Base-by-base conservation (phyloP, 768 basidiomycete genomes). In the Lactifluus piperatus region DNA sequence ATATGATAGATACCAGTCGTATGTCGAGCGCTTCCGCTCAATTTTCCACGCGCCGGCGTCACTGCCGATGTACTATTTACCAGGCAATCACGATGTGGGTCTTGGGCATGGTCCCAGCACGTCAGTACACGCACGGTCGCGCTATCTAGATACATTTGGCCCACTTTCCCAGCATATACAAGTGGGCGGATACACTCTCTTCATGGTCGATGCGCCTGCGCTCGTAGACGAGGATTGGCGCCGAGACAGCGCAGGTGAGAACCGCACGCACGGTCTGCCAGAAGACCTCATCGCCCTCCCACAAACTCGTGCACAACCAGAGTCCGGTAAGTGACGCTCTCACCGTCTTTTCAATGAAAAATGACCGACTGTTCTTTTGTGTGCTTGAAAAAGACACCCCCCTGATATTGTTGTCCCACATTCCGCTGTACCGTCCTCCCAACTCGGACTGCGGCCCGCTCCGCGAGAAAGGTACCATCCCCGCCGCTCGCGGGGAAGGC, bases 31-130 rank as follows among this genome's bases (percentile, higher is more conserved):
- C 48, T 97, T 91, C 74, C 77, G 75, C 57, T 74, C 73, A 46
- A 91, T 93, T 34, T 94, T 95, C 72, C 71, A 75, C 22, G 70
- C 78, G 6, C 64, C 74, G 10, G 62, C 70, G 7, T 64, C 67
- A 18, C 74, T 81, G 3, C 84, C 86, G 0, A 73, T 77, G 58
- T 86, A 84, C 70, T 87, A 83, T 68, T 77, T 94, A 29, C 86
- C 93, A 3, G 95, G 95, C 6, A 98, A 97, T 68, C 93, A 94
- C 67, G 95, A 98, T 66, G 77, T 88, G 34, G 90, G 88, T 26
- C 67, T 76, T 16, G 72, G 73, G 13, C 56, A 64, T 18, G 60
- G 65, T 5, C 16, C 54, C 18, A 56, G 57, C 24, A 74, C 73
- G 36, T 69, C 68, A 11, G 46, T 57, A 14, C 7, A 60, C 30